These are phyloP conservation scores for Cercospora brassicicola DNA, from an alignment of 2,329 filamentous ascomycete genomes.

Conservation along the genomic window DNA sequence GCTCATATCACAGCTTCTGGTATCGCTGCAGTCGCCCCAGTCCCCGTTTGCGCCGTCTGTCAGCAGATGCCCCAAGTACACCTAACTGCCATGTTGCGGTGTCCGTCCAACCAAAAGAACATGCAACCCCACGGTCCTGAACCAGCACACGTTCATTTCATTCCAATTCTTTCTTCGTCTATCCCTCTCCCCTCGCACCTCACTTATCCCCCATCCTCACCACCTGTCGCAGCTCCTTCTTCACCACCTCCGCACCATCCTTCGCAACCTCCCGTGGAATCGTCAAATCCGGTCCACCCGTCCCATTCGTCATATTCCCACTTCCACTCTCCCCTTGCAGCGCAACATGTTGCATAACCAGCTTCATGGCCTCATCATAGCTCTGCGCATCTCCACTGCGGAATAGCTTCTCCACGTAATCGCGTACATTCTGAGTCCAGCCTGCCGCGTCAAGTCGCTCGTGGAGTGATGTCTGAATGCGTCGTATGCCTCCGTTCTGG, in stretches of 20 bases:
- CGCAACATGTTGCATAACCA: conserved; percentile 49
- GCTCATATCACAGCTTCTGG: neutral
- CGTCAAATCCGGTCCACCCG: conserved; percentile 27
- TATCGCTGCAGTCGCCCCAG: neutral
- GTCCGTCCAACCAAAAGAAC: neutral
- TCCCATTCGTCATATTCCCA: conserved; percentile 22
- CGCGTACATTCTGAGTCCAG: conserved; percentile 59
- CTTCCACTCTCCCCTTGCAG: conserved; percentile 33
- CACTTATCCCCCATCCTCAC: conserved; percentile 29
- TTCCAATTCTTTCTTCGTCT: neutral
- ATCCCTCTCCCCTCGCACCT: neutral
- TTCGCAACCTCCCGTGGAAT: conserved; percentile 48
- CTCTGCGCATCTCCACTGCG: conserved; percentile 59
- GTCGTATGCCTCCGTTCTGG: conserved; percentile 52
- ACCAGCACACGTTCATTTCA: neutral
- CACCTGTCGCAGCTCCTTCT: conserved; percentile 45
- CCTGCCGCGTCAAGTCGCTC: conserved; percentile 58
- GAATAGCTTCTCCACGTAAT: conserved; percentile 57
- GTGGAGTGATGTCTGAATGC: conserved; percentile 56
- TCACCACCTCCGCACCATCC: conserved; percentile 54
- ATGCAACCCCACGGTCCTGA: neutral
- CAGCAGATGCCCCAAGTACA: neutral
- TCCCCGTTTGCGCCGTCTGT: neutral
- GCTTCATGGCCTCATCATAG: conserved; percentile 57
- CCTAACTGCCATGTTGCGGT: neutral